These are phyloP conservation scores for Populus euphratica DNA, from an alignment of 345 rosid species.

Conservation along the genomic window DNA sequence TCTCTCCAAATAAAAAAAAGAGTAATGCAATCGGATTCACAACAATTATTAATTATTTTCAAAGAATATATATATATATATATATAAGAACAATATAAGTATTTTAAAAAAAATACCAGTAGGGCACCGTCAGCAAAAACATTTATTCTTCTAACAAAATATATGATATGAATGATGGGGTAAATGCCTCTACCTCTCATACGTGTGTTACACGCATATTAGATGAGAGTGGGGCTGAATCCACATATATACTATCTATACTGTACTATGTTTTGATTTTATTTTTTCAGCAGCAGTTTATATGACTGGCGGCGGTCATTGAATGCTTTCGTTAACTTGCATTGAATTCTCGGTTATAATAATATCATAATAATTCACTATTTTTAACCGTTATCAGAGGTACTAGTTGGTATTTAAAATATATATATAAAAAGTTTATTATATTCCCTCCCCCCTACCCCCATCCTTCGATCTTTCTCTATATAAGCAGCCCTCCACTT, in stretches of 20 bases:
- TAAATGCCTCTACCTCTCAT: too few species aligned
- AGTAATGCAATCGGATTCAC: too few species aligned
- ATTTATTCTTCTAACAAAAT: too few species aligned
- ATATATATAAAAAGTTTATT: not conserved
- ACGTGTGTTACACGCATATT: not conserved
- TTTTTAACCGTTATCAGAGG: not conserved
- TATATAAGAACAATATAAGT: too few species aligned
- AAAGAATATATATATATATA: too few species aligned
- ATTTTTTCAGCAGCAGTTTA: not conserved
- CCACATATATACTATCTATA: too few species aligned
- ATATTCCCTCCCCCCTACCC: not conserved
- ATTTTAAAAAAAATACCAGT: too few species aligned
- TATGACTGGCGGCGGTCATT: slow-evolving; percentile 13
- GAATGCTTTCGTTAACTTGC: not conserved
- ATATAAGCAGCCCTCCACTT: slow-evolving; percentile 27
- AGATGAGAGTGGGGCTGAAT: not conserved
- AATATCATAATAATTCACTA: not conserved
- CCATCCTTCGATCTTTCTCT: slow-evolving; percentile 9
- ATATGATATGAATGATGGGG: too few species aligned
- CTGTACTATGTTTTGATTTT: not conserved
- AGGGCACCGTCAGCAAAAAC: too few species aligned
- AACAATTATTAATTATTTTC: too few species aligned
- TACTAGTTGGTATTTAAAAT: not conserved
- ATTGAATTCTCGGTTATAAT: slow-evolving; percentile 3
- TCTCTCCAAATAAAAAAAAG: too few species aligned